Base-by-base conservation (phyloP, 1,284 basidiomycete genomes). In the Apiotrichum gamsii region DNA sequence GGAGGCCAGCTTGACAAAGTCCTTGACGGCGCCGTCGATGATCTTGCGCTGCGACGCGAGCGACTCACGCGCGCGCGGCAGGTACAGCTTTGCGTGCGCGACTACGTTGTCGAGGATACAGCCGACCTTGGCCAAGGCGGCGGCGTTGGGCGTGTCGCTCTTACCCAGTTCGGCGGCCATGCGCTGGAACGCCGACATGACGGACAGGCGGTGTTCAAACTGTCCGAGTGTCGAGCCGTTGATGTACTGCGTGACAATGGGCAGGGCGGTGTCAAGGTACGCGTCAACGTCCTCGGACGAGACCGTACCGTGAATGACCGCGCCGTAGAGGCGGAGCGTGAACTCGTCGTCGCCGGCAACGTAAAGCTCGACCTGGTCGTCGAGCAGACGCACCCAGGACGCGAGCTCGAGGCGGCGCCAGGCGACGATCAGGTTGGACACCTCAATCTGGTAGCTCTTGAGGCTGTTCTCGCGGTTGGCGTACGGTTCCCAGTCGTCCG, bases 401-500 rank as follows among this genome's bases (percentile, higher is more conserved):
- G 83, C 77, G 21, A 98, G 74, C 67, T 99, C 95, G 45, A 94
- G 73, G 34, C 87, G 80, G 45, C 95, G 79, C 95, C 95, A 98
- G 21, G 82, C 80, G 39, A 98, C 82, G 43, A 98, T 87, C 38
- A 93, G 78, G 18, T 72, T 73, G 5, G 81, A 85, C 24, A 96
- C 72, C 11, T 76, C 76, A 21, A 82, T 78, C 49, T 84, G 87
- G 61, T 87, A 78, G 1, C 65, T 52, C 59, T 80, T 82, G 49
- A 99, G 78, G 20, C 83, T 84, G 62, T 93, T 96, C 39, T 86
- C 83, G 20, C 81, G 78, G 71, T 90, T 93, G 11, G 94, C 85
- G 60, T 88, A 98, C 60, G 84, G 84, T 68, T 98, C 90, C 95
- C 95, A 99, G 65, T 98, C 95, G 53, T 95, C 89, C 10, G 84